Evolutionary conservation across 1,139 yeast genomes (phyloP).

Genomic region (Yamadazyma blattariae): DNA sequence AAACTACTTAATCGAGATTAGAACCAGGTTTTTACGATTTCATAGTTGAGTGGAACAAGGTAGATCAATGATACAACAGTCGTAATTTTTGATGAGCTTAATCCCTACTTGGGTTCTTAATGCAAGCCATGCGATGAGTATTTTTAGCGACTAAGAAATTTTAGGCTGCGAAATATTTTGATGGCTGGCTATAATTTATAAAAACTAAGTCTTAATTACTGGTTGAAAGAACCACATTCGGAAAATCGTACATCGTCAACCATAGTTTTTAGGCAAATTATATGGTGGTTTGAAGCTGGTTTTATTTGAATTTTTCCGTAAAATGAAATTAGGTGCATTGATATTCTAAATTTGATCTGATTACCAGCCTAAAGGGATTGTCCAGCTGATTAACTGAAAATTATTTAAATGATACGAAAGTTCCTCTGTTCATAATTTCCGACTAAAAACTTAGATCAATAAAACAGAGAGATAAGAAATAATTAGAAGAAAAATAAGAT

Average conservation of each 20-base stretch:
- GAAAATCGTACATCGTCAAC: too few species aligned
- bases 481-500: too few species aligned
- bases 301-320: conserved; percentile 1
- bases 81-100: too few species aligned
- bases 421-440: background rate
- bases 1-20: too few species aligned
- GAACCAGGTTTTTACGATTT: too few species aligned
- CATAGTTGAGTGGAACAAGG: too few species aligned
- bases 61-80: too few species aligned
- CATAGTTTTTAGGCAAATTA: too few species aligned
- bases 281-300: conserved; percentile 4
- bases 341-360: conserved; percentile 3
- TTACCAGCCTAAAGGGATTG: conserved; percentile 1
- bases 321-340: background rate
- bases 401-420: background rate
- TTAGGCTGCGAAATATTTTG: conserved; percentile 1
- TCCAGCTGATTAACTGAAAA: background rate
- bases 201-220: too few species aligned
- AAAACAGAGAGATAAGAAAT: too few species aligned
- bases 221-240: too few species aligned
- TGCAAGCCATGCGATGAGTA: background rate
- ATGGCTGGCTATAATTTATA: conserved; percentile 3
- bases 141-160: background rate
- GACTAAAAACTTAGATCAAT: background rate
- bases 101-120: background rate